These are phyloP conservation scores for Cystofilobasidium capitatum DNA, from an alignment of 768 basidiomycete genomes.

Conservation along the genomic window DNA sequence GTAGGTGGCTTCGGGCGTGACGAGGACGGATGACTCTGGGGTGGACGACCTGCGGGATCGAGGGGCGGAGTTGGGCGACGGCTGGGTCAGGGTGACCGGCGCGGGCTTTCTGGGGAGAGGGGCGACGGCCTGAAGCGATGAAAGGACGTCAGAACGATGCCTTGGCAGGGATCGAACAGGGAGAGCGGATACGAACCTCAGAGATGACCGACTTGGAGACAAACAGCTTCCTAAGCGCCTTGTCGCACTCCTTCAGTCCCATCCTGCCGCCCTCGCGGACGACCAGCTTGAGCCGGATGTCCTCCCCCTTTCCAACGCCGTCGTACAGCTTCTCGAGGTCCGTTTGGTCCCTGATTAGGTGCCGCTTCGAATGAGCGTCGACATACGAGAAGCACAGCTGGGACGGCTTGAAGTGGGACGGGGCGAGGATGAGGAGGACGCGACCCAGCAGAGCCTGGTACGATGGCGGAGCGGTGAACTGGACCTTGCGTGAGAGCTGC, in stretches of 20 bases:
- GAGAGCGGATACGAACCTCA: background rate
- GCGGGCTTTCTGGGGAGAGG: too few species aligned
- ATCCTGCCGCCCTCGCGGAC: background rate
- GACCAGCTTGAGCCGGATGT: background rate
- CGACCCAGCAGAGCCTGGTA: background rate
- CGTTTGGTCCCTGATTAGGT: background rate
- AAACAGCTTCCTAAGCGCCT: background rate
- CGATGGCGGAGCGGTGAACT: background rate
- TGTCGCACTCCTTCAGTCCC: background rate
- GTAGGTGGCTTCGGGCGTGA: background rate
- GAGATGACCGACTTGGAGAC: background rate
- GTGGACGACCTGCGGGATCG: background rate
- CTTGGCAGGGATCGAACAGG: background rate
- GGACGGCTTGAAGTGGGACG: background rate
- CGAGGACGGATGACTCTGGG: background rate
- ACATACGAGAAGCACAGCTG: background rate
- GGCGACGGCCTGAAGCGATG: too few species aligned
- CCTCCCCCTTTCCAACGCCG: background rate
- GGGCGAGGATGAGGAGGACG: background rate
- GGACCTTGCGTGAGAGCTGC: slow-evolving; percentile 1
- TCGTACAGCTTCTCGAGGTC: background rate
- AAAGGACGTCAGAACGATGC: background rate
- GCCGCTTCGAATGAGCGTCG: background rate
- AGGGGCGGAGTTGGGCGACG: too few species aligned
- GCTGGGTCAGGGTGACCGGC: too few species aligned